Conservation (phyloP, 2,329 filamentous ascomycete genomes). For the Monascus ruber region DNA sequence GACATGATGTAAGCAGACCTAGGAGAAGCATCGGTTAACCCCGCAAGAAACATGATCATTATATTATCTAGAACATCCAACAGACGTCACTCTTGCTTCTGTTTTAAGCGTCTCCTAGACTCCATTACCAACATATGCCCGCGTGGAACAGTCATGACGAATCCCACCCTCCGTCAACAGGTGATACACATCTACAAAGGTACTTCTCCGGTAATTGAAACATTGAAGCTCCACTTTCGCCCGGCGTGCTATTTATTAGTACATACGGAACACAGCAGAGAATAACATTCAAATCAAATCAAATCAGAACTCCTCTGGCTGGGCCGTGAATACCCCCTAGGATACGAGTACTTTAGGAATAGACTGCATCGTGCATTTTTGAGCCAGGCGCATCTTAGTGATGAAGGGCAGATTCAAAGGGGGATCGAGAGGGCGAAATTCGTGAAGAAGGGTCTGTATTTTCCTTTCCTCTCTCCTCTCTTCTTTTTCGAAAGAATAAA, state of each 20-base stretch:
- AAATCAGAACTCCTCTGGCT: constrained; percentile 66
- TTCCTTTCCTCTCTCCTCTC: not conserved
- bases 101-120: no score
- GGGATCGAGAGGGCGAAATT: constrained; percentile 71
- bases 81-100: not conserved
- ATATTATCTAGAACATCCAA: not conserved
- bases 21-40: no score
- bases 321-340: constrained; percentile 75
- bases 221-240: no score
- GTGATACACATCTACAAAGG: constrained; percentile 87
- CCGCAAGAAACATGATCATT: no score
- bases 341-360: constrained; percentile 69
- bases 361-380: constrained; percentile 79
- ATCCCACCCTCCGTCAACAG: constrained; percentile 55
- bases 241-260: not conserved
- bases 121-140: not conserved
- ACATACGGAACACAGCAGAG: not conserved
- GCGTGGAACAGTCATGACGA: constrained; percentile 27
- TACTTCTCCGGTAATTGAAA: constrained; percentile 19
- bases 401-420: constrained; percentile 63
- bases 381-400: constrained; percentile 55
- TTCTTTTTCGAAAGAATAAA: no score
- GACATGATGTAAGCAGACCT: no score
- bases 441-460: constrained; percentile 67
- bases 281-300: no score